Evolutionary conservation across 352 stramenopile genomes (phyloP), one percentile per base, ranked within the genome.

Genomic region (Pythium aristosporum): DNA sequence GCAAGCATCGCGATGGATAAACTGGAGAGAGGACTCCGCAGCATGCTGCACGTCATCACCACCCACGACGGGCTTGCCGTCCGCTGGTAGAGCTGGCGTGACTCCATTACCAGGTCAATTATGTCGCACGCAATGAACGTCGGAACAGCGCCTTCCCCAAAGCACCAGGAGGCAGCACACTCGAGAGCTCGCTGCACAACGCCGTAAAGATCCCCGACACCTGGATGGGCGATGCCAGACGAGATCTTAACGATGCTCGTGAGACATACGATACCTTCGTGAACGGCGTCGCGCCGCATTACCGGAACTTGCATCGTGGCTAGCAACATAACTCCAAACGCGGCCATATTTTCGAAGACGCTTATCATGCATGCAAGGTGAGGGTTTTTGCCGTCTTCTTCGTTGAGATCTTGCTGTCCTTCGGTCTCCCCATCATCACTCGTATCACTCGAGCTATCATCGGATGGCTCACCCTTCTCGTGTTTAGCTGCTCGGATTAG

Each of bases 71-170:
- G 20, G n/a, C 12, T 25, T 1, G 5, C n/a, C 36, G 10, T 23
- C 5, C 25, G 25, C 9, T 25, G 23, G 6, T 72, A 20, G 2
- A 86, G 47, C 7, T 54, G 20, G 2, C 72, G 66, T n/a, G 75
- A 80, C 44, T 70, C 59, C 20, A 63, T 58, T 3, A 86, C 12
- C 43, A 88, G 57, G 15, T 57, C 43, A 0, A 87, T 51, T 28
- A 80, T 65, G 18, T 65, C 73, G 42, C 69, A 80, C n/a, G 75
- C 69, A 11, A 91, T 54, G 62, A 74, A 88, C 43, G 76, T 74
- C 15, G 80, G 69, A 36, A 75, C 67, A n/a, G 42, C 63, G 1
- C 5, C 34, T 16, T 72, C 76, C 12, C 73, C 50, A 37, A 59
- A 52, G 18, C 21, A 15, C 41, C 48, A 53, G 11, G 28, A 21